Conservation (phyloP, 2,329 filamentous ascomycete genomes). For the Colletotrichum sidae region DNA sequence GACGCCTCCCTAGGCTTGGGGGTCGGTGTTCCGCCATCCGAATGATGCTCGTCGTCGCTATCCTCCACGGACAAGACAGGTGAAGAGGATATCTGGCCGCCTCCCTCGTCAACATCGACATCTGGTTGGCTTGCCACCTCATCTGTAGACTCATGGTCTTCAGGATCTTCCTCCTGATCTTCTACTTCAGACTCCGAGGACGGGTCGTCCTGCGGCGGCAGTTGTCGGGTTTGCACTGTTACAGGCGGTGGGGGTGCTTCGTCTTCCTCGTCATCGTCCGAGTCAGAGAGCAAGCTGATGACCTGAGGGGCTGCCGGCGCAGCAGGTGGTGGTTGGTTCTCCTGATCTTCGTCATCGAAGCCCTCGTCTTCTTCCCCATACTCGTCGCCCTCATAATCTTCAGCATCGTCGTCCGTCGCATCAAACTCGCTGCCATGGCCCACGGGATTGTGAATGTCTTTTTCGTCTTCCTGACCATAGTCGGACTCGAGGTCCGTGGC, state of each 20-base stretch:
- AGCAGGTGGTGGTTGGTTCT: constrained; percentile 19
- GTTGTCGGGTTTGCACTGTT: neutral
- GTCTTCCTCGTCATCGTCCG: constrained; percentile 35
- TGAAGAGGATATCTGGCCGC: neutral
- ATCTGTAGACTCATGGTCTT: neutral
- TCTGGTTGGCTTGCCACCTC: neutral
- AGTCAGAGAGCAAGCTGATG: constrained; percentile 38
- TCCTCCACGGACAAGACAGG: constrained; percentile 11
- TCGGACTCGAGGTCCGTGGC: constrained; percentile 38
- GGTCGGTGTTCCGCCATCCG: constrained; percentile 23
- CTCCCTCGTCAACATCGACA: no score
- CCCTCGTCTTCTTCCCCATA: constrained; percentile 38
- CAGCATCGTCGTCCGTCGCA: constrained; percentile 30
- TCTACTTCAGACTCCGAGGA: neutral
- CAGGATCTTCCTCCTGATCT: neutral
- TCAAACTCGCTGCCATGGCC: constrained; percentile 32
- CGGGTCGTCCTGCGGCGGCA: constrained; percentile 4
- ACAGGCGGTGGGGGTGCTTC: constrained; percentile 8
- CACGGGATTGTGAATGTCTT: constrained; percentile 22
- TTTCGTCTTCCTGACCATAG: constrained; percentile 33
- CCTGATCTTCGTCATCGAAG: constrained; percentile 30
- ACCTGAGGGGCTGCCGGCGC: constrained; percentile 28
- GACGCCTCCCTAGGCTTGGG: constrained; percentile 15
- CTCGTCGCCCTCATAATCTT: constrained; percentile 27
- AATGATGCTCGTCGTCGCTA: constrained; percentile 24